Percentiles rank a stretch among this genome's conserved stretches.
Evolutionary conservation across 176 grass and related monocot genomes (phyloP).

Genomic region (Dendrocalamus sinicus): DNA sequence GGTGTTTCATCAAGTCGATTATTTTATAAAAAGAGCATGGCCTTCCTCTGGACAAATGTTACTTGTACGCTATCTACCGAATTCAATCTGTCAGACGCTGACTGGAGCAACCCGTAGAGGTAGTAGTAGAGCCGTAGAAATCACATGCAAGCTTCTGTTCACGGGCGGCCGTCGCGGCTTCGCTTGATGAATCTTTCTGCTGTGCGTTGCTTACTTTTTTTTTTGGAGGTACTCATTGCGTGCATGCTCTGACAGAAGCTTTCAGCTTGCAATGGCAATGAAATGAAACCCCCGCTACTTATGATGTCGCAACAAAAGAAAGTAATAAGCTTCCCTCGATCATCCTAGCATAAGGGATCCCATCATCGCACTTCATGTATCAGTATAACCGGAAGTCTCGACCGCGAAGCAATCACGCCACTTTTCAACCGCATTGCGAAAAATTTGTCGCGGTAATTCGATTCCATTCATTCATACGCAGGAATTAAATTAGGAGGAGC

Average conservation of each 20-base stretch:
- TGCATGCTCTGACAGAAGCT: slow-evolving; percentile 4
- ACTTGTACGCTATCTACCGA: too few species aligned
- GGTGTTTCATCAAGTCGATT: background rate
- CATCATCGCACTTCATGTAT: background rate
- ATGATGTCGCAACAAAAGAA: background rate
- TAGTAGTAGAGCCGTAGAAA: background rate
- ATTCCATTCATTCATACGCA: background rate
- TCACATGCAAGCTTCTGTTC: slow-evolving; percentile 36
- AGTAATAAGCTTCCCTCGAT: background rate
- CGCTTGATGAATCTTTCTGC: slow-evolving; percentile 12
- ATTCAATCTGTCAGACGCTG: background rate
- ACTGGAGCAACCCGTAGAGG: background rate
- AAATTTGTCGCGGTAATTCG: background rate
- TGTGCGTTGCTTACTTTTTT: background rate
- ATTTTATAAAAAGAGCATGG: background rate
- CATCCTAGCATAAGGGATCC: background rate
- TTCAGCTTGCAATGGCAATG: background rate
- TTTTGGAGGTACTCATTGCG: background rate
- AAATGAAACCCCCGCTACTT: background rate
- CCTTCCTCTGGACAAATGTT: background rate
- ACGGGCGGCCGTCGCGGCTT: background rate
- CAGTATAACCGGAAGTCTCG: too few species aligned
- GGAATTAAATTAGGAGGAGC: background rate
- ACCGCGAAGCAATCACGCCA: too few species aligned
- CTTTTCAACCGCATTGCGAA: background rate